phyloP scores from a whole-genome alignment of 2,329 filamentous ascomycete species.

The Xylariomycetidae sp. region DNA sequence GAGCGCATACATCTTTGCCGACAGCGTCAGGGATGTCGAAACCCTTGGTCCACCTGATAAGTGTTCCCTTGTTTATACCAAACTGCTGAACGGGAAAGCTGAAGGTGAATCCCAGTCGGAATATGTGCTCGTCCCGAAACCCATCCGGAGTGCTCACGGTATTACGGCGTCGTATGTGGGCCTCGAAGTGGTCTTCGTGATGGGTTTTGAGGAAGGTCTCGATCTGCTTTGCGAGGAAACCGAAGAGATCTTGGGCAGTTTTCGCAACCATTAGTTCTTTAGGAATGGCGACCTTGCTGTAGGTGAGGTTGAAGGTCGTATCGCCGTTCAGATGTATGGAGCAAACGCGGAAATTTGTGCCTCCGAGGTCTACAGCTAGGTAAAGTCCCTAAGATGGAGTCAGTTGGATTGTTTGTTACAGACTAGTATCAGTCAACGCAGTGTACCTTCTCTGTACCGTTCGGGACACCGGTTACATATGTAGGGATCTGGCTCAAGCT shows the following conservation, averaged over 20 bases:
- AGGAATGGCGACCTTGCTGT: slow-evolving; percentile 88
- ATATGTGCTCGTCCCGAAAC: slow-evolving; percentile 69
- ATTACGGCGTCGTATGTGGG: slow-evolving; percentile 60
- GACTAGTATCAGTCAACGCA: too few relatives aligned
- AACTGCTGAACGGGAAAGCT: slow-evolving; percentile 93
- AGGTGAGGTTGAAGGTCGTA: slow-evolving; percentile 89
- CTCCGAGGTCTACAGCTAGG: slow-evolving; percentile 94
- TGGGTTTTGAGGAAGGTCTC: slow-evolving; percentile 82
- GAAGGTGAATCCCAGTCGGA: slow-evolving; percentile 97
- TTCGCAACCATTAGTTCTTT: slow-evolving; percentile 85
- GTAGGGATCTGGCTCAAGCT: slow-evolving; percentile 94
- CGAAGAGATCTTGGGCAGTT: slow-evolving; percentile 81
- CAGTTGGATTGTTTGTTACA: too few relatives aligned
- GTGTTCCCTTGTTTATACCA: slow-evolving; percentile 88
- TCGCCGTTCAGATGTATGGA: slow-evolving; percentile 91
- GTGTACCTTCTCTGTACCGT: slow-evolving; percentile 97
- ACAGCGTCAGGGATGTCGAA: slow-evolving; percentile 95
- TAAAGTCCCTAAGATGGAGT: slow-evolving; percentile 69
- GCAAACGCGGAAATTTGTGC: slow-evolving; percentile 97
- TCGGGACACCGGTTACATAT: slow-evolving; percentile 91
- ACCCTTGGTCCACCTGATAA: slow-evolving; percentile 98
- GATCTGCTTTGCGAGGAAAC: slow-evolving; percentile 90
- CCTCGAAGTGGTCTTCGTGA: slow-evolving; percentile 80
- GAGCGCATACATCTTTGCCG: slow-evolving; percentile 87
- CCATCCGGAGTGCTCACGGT: slow-evolving; percentile 55